Evolutionary conservation across 768 basidiomycete genomes (phyloP).

Genomic region (Lentinula sp.): DNA sequence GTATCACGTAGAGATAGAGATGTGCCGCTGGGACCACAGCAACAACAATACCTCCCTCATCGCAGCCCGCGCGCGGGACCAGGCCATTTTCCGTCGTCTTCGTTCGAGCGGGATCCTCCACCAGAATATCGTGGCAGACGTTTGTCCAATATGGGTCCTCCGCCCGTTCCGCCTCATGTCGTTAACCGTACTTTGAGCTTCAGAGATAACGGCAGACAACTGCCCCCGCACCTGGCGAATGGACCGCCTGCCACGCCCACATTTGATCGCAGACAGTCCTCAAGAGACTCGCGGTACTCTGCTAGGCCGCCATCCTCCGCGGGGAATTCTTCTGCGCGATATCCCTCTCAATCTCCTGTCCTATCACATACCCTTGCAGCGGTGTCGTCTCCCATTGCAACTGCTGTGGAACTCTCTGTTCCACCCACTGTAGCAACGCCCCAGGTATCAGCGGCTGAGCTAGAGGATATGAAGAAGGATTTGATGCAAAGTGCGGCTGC

Average conservation of each 20-base stretch:
- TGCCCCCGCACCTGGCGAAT: slow-evolving; percentile 52
- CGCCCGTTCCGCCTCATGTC: slow-evolving; percentile 36
- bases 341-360: slow-evolving; percentile 38
- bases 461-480: slow-evolving; percentile 66
- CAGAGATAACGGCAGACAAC: slow-evolving; percentile 40
- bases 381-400: slow-evolving; percentile 23
- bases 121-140: slow-evolving; percentile 31
- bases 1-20: not conserved
- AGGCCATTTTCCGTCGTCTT: not conserved
- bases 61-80: not conserved
- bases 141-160: slow-evolving; percentile 43
- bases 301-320: slow-evolving; percentile 25
- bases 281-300: slow-evolving; percentile 35
- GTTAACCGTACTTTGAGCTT: slow-evolving; percentile 19
- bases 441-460: slow-evolving; percentile 30
- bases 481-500: slow-evolving; percentile 84
- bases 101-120: not conserved
- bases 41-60: not conserved
- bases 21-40: not conserved
- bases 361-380: slow-evolving; percentile 34
- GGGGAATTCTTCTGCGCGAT: slow-evolving; percentile 14
- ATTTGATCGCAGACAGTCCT: slow-evolving; percentile 22
- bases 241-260: slow-evolving; percentile 16
- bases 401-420: slow-evolving; percentile 17
- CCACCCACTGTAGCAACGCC: slow-evolving; percentile 24